phyloP scores from a whole-genome alignment of 78 protist species.

The Creolimax fragrantissima region DNA sequence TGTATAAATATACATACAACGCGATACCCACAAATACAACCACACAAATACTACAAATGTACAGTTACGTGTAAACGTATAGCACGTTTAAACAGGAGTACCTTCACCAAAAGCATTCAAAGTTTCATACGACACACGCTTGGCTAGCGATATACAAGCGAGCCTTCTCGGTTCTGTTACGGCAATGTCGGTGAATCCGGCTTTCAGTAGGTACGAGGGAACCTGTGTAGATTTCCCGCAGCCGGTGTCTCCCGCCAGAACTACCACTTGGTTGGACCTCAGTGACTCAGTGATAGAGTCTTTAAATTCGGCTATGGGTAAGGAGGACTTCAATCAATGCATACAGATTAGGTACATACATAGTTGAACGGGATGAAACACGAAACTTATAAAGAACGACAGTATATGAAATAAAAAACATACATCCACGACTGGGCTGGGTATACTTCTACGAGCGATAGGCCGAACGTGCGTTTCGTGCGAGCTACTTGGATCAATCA shows the following conservation, averaged over 20 bases:
- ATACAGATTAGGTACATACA: neutral
- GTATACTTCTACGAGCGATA: too few relatives aligned
- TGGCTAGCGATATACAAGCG: slow-evolving; percentile 52
- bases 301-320: neutral
- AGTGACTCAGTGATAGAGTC: neutral
- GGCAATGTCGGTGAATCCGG: neutral
- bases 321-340: neutral
- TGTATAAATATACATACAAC: too few relatives aligned
- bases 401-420: neutral
- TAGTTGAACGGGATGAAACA: too few relatives aligned
- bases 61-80: too few relatives aligned
- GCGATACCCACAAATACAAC: too few relatives aligned
- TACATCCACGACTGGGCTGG: neutral
- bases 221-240: slow-evolving; percentile 96
- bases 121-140: slow-evolving; percentile 55
- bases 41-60: too few relatives aligned
- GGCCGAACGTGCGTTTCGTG: neutral
- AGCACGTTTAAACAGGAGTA: too few relatives aligned
- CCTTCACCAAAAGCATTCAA: neutral
- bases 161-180: slow-evolving; percentile 75
- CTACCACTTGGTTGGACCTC: neutral
- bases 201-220: slow-evolving; percentile 75
- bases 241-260: slow-evolving; percentile 83
- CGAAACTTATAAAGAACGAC: neutral
- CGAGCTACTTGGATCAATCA: neutral